Evolutionary conservation across 441 rosid species (phyloP), one percentile per base, ranked within the genome.

Genomic region (Gossypium davidsonii): DNA sequence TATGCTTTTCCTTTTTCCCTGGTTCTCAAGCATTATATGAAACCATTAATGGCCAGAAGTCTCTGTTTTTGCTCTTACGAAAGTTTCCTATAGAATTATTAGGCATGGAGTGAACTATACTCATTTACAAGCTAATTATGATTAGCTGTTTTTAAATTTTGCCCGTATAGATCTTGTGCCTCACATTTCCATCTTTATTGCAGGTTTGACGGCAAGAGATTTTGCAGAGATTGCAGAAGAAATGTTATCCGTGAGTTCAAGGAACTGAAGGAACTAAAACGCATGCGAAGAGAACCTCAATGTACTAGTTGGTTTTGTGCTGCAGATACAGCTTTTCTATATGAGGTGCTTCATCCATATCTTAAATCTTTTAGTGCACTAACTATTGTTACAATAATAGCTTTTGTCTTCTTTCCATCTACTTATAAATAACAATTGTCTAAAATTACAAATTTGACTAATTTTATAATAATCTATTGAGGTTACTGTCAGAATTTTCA

Each of bases 161-260:
- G 6, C 34, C 34, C 4, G 34, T 28, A 28, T 4, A 28, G 34
- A 28, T 28, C 34, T 28, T 28, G 34, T 28, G 34, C 34, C 6
- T 28, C 1, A 28, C 6, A 28, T 28, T 55, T 76, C 25, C 72
- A 9, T 83, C 71, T 73, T 52, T 82, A 49, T 73, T 75, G 66
- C 89, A 95, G 99, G 90, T 95, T 95, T 80, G 97, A 95, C 79
- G 83, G 90, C 93, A 95, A 95, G 83, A 90, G 92, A 76, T 95
- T 95, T 85, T 95, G 99, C 79, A 85, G 96, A 90, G 98, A 93
- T 81, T 95, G 99, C 83, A 89, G 98, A 82, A 82, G 94, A 70
- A 95, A 95, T 53, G 99, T 95, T 76, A 92, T 91, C 75, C 92
- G 91, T 31, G 99, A 95, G 74, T 94, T 94, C 79, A 94, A 92